phyloP scores from a whole-genome alignment of 352 stramenopile species.

The Pythium volutum region DNA sequence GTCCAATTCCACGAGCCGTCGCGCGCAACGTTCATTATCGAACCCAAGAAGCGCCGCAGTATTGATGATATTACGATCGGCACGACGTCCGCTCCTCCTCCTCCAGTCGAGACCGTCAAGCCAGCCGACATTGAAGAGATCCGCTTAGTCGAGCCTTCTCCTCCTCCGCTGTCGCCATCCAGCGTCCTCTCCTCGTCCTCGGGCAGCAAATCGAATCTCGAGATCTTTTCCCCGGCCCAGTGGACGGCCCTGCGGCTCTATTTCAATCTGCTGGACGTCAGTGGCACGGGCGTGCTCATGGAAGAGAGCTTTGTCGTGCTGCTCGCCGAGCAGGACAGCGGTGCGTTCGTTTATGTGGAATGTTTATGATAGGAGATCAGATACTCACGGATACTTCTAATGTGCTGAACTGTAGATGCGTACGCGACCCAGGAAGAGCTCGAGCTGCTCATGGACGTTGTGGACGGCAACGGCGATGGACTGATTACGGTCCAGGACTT shows the following conservation, averaged over 20 bases:
- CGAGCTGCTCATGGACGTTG: slow-evolving; percentile 69
- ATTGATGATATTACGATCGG: slow-evolving; percentile 23
- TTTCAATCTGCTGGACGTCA: slow-evolving; percentile 67
- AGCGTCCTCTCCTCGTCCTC: background rate
- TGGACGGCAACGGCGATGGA: slow-evolving; percentile 75
- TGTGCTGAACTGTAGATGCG: slow-evolving; percentile 41
- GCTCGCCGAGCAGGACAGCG: slow-evolving; percentile 74
- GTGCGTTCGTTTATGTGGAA: slow-evolving; percentile 31
- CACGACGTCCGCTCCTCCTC: background rate
- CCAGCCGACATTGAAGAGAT: too few species aligned
- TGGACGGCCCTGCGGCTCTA: slow-evolving; percentile 79
- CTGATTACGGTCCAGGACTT: slow-evolving; percentile 81
- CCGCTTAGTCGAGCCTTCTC: background rate
- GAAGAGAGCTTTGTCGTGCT: slow-evolving; percentile 83
- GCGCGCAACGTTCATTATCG: slow-evolving; percentile 9
- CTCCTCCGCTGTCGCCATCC: background rate
- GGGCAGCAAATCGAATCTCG: slow-evolving; percentile 23
- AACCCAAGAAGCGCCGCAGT: slow-evolving; percentile 23
- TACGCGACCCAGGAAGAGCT: slow-evolving; percentile 84
- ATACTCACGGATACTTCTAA: background rate
- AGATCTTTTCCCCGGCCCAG: slow-evolving; percentile 67
- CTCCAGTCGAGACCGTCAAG: too few species aligned
- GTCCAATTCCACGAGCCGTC: slow-evolving; percentile 19
- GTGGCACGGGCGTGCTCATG: slow-evolving; percentile 63
- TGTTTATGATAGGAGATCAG: background rate